phyloP scores from a whole-genome alignment of 148 eudicot species.

The Chenopodium album region DNA sequence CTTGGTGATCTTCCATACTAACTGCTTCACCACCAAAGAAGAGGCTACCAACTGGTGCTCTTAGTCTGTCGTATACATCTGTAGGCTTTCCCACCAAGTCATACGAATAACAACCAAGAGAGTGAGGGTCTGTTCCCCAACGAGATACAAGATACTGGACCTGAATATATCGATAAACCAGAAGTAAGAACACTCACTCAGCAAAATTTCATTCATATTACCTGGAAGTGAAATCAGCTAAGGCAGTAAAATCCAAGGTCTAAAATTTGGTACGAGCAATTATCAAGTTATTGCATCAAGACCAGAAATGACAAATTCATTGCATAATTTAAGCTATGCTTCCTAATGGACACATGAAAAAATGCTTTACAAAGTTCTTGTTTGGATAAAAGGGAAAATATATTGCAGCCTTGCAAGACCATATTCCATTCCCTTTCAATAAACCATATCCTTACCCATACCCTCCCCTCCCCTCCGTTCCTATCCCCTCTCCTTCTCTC shows the following conservation, averaged over 20 bases:
- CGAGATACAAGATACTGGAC: constrained; percentile 81
- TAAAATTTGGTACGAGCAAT: neutral
- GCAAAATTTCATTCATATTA: neutral
- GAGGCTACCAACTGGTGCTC: constrained; percentile 83
- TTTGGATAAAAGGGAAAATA: neutral
- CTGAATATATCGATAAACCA: constrained; percentile 33
- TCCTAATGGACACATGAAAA: too few relatives aligned
- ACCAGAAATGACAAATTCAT: neutral
- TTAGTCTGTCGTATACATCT: constrained; percentile 80
- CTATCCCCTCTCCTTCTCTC: too few relatives aligned
- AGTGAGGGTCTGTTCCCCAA: constrained; percentile 87
- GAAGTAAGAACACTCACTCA: neutral
- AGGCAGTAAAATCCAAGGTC: neutral
- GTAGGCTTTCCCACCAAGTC: constrained; percentile 84
- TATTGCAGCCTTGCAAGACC: neutral
- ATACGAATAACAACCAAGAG: constrained; percentile 90
- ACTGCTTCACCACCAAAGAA: constrained; percentile 98
- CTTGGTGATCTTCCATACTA: constrained; percentile 89
- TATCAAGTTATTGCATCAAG: neutral
- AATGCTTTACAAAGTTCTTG: neutral
- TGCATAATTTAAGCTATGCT: neutral
- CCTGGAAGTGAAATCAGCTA: neutral
- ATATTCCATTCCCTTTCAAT: neutral
- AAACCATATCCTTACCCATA: neutral
- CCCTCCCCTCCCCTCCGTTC: too few relatives aligned